Conservation (phyloP, 1,139 yeast genomes). For the Pichia sp. region DNA sequence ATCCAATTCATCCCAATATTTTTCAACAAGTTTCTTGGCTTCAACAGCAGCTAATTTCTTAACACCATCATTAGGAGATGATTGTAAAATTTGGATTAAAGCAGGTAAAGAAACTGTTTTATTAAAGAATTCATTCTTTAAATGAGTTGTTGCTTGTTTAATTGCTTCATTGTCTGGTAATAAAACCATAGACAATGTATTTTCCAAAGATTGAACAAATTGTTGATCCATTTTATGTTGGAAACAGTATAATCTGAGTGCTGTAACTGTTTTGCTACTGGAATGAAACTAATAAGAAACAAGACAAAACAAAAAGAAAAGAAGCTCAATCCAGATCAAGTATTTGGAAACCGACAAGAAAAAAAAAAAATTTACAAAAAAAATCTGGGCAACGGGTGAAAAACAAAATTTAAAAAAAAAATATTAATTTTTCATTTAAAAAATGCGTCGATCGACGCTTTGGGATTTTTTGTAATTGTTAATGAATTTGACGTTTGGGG, state of each 20-base stretch:
- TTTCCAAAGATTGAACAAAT: constrained; percentile 65
- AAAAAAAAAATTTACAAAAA: neutral
- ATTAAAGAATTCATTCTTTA: constrained; percentile 69
- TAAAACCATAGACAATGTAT: constrained; percentile 67
- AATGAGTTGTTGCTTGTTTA: constrained; percentile 72
- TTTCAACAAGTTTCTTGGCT: constrained; percentile 72
- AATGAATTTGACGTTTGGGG: no score
- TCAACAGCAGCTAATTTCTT: constrained; percentile 93
- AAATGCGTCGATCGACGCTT: constrained; percentile 4
- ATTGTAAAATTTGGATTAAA: constrained; percentile 72
- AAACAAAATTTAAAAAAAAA: neutral
- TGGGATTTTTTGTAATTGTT: no score
- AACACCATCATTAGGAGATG: constrained; percentile 53
- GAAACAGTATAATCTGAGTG: neutral
- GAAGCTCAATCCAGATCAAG: no score
- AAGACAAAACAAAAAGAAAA: neutral
- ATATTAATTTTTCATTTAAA: neutral
- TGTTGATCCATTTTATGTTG: constrained; percentile 55
- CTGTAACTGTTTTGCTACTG: no score
- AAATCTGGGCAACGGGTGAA: neutral
- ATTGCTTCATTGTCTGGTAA: constrained; percentile 72
- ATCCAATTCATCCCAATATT: constrained; percentile 65
- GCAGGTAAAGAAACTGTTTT: constrained; percentile 73
- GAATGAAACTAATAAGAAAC: neutral
- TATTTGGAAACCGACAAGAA: neutral